Percentiles rank a stretch among this genome's conserved stretches.
Evolutionary conservation across 208 protist genomes (phyloP).

Genomic region (Trypanosomatidae sp.): DNA sequence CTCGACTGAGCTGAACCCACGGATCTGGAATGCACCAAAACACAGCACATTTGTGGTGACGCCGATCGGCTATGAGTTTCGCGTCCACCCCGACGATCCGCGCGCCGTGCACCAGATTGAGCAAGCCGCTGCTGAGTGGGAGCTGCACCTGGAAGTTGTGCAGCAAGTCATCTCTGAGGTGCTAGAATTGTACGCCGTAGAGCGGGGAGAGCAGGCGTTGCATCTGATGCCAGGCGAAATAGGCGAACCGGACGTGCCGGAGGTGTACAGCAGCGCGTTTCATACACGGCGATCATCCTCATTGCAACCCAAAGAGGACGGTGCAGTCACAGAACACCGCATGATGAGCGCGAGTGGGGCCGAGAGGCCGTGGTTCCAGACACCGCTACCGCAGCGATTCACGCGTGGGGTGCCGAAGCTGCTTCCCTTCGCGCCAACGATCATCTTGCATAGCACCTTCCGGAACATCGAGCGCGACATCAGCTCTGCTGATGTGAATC

Average conservation of each 20-base stretch:
- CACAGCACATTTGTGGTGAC: slow-evolving; percentile 74
- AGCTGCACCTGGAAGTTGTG: slow-evolving; percentile 72
- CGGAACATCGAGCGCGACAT: slow-evolving; percentile 42
- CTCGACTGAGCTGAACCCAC: slow-evolving; percentile 55
- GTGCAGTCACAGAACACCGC: slow-evolving; percentile 48
- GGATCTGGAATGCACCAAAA: slow-evolving; percentile 75
- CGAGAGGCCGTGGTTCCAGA: slow-evolving; percentile 79
- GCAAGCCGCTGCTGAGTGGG: slow-evolving; percentile 67
- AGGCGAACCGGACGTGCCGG: slow-evolving; percentile 59
- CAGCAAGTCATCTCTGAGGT: slow-evolving; percentile 86
- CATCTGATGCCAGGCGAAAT: slow-evolving; percentile 67
- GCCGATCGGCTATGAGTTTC: slow-evolving; percentile 86
- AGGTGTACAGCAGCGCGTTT: slow-evolving; percentile 71
- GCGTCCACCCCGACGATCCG: slow-evolving; percentile 87
- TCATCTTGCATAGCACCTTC: slow-evolving; percentile 70
- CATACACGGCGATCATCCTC: slow-evolving; percentile 23
- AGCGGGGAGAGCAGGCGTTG: slow-evolving; percentile 68
- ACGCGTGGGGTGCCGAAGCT: slow-evolving; percentile 52
- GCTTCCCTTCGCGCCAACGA: slow-evolving; percentile 79
- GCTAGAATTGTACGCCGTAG: slow-evolving; percentile 83
- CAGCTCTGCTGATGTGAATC: slow-evolving; percentile 33
- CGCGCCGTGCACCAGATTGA: slow-evolving; percentile 77
- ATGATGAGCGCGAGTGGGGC: slow-evolving; percentile 50
- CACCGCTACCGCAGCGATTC: slow-evolving; percentile 65
- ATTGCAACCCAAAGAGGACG: background rate